These are phyloP conservation scores for Limnanthes douglasii DNA, from an alignment of 345 rosid species.

Conservation along the genomic window DNA sequence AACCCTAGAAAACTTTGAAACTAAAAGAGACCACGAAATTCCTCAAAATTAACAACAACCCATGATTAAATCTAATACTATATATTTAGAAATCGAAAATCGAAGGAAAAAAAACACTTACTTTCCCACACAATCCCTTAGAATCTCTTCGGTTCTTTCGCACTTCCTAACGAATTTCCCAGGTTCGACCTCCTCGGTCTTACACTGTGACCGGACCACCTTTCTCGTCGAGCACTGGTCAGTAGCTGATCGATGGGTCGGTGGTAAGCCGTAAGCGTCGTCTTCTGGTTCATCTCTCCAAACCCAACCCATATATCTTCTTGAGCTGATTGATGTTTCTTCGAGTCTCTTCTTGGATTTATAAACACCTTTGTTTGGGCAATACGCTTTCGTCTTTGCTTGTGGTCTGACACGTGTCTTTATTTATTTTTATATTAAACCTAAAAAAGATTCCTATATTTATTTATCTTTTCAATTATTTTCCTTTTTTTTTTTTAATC, in stretches of 20 bases:
- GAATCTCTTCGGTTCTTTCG: conserved; percentile 66
- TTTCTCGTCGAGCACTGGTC: conserved; percentile 42
- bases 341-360: too few relatives aligned
- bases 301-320: conserved; percentile 73
- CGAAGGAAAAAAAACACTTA: conserved; percentile 9
- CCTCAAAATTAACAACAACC: too few relatives aligned
- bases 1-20: not conserved
- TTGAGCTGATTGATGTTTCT: too few relatives aligned
- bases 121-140: conserved; percentile 66
- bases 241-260: conserved; percentile 6
- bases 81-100: not conserved
- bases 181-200: conserved; percentile 83
- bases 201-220: conserved; percentile 58
- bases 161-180: conserved; percentile 79
- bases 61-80: not conserved
- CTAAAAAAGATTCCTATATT: too few relatives aligned
- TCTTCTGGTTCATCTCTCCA: conserved; percentile 32
- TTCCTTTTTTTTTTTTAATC: too few relatives aligned
- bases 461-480: too few relatives aligned
- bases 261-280: conserved; percentile 8
- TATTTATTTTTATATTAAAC: too few relatives aligned
- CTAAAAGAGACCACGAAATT: too few relatives aligned
- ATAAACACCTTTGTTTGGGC: too few relatives aligned
- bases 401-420: too few relatives aligned
- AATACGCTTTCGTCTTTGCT: too few relatives aligned